Base-by-base conservation (phyloP, 805 yeast species). In the Pichia deserticola region DNA sequence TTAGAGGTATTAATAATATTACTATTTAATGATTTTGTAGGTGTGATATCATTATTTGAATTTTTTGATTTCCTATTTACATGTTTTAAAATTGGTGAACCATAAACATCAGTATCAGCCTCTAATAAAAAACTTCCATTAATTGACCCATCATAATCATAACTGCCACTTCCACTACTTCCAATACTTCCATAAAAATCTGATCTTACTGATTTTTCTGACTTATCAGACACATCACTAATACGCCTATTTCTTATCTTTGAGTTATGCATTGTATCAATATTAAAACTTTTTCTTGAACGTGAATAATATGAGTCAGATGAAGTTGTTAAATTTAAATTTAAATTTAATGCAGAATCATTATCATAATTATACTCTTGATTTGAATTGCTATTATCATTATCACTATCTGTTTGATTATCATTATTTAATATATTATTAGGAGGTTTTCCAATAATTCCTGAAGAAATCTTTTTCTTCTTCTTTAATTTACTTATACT, bases 241-340 rank as follows among this genome's bases (percentile, higher is more conserved):
- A 47, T 39, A 10, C 67, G 54, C 45, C 65, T 53, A 6, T 44
- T 28, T 2, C 50, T 32, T 13, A 32, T 13, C 36, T 39, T 39
- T 13, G 42, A 34, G 12, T 13, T 11, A n/a, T 44, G 32, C 11
- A 25, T n/a, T 13, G 10, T 5, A 7, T 33, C 39, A 15, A n/a
- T 13, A 36, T 15, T 32, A 15, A 27, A 29, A 4, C 40, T 36
- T n/a, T 57, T 65, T 44, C 69, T 47, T 37, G 65, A 64, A 43
- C 62, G 66, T 27, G 67, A 63, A 48, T 60, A 65, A 39, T 65
- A 65, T 8, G 68, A 64, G 47, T 65, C 69, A 7, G 69, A 65
- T 4, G 68, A 58, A n/a, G 63, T 45, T 3, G 57, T 50, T 38
- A 62, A 33, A 15, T 47, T 48, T 27, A 45, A 35, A n/a, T 47